Conservation (phyloP, 2,329 filamentous ascomycete species). For the Colletotrichum nymphaeae region DNA sequence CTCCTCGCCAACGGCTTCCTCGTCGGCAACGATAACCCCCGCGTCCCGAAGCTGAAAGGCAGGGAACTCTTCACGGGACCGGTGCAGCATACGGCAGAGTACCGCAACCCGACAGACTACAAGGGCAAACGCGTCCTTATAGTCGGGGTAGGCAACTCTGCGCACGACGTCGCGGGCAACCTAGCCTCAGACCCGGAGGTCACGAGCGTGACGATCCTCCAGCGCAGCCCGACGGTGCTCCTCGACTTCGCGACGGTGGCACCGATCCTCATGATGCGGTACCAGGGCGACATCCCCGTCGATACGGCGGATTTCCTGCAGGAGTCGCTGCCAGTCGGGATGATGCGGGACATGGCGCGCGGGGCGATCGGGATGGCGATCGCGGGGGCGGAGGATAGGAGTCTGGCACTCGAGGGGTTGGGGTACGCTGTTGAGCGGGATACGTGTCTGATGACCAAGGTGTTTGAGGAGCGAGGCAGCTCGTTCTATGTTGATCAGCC, state of each 20-base stretch:
- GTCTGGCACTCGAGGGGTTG: conserved; percentile 56
- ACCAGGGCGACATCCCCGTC: conserved; percentile 50
- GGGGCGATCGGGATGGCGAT: conserved; percentile 52
- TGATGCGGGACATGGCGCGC: conserved; percentile 57
- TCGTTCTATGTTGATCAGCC: conserved; percentile 52
- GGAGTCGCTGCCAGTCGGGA: conserved; percentile 57
- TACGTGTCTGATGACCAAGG: background rate
- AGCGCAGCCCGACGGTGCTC: conserved; percentile 62
- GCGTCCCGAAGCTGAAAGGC: conserved; percentile 52
- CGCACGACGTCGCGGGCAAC: conserved; percentile 62
- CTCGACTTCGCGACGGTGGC: conserved; percentile 53
- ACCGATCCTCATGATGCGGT: conserved; percentile 52
- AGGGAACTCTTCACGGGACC: conserved; percentile 53
- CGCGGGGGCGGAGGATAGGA: conserved; percentile 50
- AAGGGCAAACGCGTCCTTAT: conserved; percentile 55
- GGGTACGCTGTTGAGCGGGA: conserved; percentile 49
- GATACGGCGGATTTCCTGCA: conserved; percentile 61
- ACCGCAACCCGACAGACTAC: conserved; percentile 47
- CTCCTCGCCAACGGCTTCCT: conserved; percentile 59
- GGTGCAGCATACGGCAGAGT: conserved; percentile 55
- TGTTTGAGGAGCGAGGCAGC: conserved; percentile 8
- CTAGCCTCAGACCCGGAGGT: conserved; percentile 57
- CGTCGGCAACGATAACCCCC: conserved; percentile 43
- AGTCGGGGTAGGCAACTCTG: conserved; percentile 61
- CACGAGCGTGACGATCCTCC: conserved; percentile 61